Evolutionary conservation across 1,284 basidiomycete genomes (phyloP).

Genomic region (Leccinum pachyderme): DNA sequence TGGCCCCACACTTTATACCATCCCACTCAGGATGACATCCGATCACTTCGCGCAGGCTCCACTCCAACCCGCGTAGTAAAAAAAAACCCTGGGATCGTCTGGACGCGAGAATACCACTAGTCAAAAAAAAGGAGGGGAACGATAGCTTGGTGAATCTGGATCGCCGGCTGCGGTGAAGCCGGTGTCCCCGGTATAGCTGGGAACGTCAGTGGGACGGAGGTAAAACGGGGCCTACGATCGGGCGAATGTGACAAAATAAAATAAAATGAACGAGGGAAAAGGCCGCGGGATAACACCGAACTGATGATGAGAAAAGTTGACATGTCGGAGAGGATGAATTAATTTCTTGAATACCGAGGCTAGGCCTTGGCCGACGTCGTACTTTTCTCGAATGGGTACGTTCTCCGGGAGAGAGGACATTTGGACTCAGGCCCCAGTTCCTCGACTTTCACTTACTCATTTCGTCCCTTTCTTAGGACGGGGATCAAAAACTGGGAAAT

Average conservation of each 20-base stretch:
- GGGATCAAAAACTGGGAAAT: conserved; percentile 22
- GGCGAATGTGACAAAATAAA: conserved; percentile 10
- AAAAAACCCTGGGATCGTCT: not conserved
- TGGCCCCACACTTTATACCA: conserved; percentile 18
- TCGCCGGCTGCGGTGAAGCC: conserved; percentile 24
- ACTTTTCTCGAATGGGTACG: not conserved
- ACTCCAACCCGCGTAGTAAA: not conserved
- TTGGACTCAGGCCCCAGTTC: conserved; percentile 8
- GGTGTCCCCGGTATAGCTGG: conserved; percentile 16
- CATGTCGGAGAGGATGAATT: not conserved
- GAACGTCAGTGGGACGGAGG: conserved; percentile 13
- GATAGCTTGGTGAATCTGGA: not conserved
- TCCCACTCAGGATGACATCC: conserved; percentile 3
- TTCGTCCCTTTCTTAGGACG: conserved; percentile 9
- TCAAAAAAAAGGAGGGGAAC: not conserved
- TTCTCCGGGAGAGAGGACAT: conserved; percentile 2
- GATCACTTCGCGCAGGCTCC: conserved; percentile 10
- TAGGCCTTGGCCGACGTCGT: not conserved
- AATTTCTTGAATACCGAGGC: conserved; percentile 25
- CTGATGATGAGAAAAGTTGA: conserved; percentile 1
- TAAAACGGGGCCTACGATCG: conserved; percentile 15
- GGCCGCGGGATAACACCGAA: conserved; percentile 13
- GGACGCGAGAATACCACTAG: not conserved
- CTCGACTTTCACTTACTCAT: conserved; percentile 7
- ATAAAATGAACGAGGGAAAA: conserved; percentile 1